Evolutionary conservation across 2,329 filamentous ascomycete species (phyloP).

Genomic region (Alternaria ethzedia): DNA sequence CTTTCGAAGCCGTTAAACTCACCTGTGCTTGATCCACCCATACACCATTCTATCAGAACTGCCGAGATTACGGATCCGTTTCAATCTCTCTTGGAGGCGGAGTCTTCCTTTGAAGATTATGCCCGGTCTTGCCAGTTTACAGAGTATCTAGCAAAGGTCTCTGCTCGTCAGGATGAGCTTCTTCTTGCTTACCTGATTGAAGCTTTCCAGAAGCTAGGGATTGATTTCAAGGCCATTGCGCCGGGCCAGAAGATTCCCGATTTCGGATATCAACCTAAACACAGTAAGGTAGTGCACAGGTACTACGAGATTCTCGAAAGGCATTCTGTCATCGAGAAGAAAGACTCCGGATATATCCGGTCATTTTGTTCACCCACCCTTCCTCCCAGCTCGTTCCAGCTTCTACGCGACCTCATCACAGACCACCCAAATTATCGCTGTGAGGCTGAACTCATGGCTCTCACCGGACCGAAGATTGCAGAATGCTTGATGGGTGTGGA

Average conservation of each 20-base stretch:
- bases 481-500: conserved; percentile 16
- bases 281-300: conserved; percentile 10
- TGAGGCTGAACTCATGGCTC: conserved; percentile 15
- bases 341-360: not conserved
- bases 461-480: conserved; percentile 17
- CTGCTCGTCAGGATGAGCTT: conserved; percentile 16
- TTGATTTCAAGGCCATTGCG: conserved; percentile 4
- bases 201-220: conserved; percentile 14
- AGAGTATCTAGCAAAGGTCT: conserved; percentile 5
- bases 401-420: not conserved
- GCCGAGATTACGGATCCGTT: conserved; percentile 2
- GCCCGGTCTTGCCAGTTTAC: conserved; percentile 9
- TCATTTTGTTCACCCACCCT: not conserved
- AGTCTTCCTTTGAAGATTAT: not conserved
- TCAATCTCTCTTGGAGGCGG: conserved; percentile 2
- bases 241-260: conserved; percentile 7
- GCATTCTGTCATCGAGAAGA: conserved; percentile 8
- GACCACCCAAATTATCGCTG: conserved; percentile 18
- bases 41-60: not conserved
- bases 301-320: conserved; percentile 14
- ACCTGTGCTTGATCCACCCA: not conserved
- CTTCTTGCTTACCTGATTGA: conserved; percentile 21
- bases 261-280: conserved; percentile 9
- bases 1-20: not conserved
- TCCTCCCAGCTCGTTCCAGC: not conserved